Conservation (phyloP, 176 grass and related monocot genomes). For the Cenchrus fungigraminus region DNA sequence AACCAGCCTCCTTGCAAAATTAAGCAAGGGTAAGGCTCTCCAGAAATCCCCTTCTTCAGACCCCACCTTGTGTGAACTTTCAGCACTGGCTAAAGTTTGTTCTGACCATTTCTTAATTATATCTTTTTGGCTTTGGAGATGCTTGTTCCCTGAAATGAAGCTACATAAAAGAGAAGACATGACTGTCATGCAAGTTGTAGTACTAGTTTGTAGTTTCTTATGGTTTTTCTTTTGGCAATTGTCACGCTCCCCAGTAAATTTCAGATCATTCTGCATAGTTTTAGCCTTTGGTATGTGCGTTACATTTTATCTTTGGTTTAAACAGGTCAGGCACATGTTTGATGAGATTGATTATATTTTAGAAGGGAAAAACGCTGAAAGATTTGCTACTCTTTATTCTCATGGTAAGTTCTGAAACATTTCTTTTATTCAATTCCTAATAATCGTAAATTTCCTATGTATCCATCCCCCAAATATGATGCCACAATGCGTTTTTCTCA, state of each 20-base stretch:
- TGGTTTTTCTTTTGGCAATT: background rate
- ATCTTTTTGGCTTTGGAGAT: background rate
- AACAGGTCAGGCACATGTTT: constrained; percentile 99
- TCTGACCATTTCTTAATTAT: constrained; percentile 17
- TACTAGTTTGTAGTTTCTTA: constrained; percentile 3
- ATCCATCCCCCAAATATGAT: background rate
- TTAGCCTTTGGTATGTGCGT: background rate
- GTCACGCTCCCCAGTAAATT: background rate
- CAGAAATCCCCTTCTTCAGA: background rate
- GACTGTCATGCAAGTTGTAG: background rate
- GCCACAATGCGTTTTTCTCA: background rate
- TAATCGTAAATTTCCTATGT: background rate
- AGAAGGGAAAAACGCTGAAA: constrained; percentile 88
- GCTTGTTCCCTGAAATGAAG: background rate
- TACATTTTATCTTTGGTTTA: constrained; percentile 39
- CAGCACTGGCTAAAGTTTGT: background rate
- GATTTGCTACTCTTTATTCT: constrained; percentile 85
- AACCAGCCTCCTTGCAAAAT: background rate
- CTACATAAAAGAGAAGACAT: background rate
- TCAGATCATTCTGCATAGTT: background rate
- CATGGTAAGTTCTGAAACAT: constrained; percentile 46
- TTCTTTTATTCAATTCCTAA: background rate
- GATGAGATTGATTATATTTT: constrained; percentile 94
- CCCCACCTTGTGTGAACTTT: background rate
- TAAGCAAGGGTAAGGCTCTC: background rate